phyloP scores from a whole-genome alignment of 805 yeast species.

The Wickerhamiella kazuoi region DNA sequence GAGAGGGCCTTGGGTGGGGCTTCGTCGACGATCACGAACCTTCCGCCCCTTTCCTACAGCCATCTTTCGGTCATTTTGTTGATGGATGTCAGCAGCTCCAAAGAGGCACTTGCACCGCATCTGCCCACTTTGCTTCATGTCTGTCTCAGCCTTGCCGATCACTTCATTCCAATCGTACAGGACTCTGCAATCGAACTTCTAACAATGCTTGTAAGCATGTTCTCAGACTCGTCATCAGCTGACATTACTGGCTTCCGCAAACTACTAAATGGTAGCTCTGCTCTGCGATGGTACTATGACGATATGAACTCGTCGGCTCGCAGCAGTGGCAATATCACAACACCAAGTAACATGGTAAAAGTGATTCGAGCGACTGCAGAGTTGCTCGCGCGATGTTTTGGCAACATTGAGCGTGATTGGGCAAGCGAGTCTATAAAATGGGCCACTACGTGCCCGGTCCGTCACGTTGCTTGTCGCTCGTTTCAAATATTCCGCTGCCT shows the following conservation, averaged over 20 bases:
- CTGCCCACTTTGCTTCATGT: conserved; percentile 65
- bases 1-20: conserved; percentile 21
- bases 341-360: conserved; percentile 72
- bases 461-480: conserved; percentile 93
- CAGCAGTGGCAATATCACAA: conserved; percentile 43
- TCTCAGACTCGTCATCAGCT: conserved; percentile 10
- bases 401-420: conserved; percentile 35
- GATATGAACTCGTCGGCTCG: conserved; percentile 46
- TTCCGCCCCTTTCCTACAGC: conserved; percentile 64
- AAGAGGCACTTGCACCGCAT: conserved; percentile 39
- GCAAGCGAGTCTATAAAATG: conserved; percentile 64
- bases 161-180: conserved; percentile 66
- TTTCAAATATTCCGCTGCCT: conserved; percentile 82
- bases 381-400: conserved; percentile 25
- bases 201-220: conserved; percentile 40
- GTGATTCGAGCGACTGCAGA: conserved; percentile 46
- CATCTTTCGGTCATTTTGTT: conserved; percentile 73
- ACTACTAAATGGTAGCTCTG: background rate
- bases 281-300: conserved; percentile 64
- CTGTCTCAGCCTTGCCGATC: conserved; percentile 67
- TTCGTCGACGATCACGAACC: background rate
- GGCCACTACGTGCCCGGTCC: conserved; percentile 96
- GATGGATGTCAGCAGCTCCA: conserved; percentile 57
- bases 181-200: conserved; percentile 68
- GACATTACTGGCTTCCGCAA: background rate